Percentiles rank a stretch among this genome's conserved stretches.
These are phyloP conservation scores for Diaporthe helianthi DNA, from an alignment of 2,329 filamentous ascomycete species.

Conservation along the genomic window DNA sequence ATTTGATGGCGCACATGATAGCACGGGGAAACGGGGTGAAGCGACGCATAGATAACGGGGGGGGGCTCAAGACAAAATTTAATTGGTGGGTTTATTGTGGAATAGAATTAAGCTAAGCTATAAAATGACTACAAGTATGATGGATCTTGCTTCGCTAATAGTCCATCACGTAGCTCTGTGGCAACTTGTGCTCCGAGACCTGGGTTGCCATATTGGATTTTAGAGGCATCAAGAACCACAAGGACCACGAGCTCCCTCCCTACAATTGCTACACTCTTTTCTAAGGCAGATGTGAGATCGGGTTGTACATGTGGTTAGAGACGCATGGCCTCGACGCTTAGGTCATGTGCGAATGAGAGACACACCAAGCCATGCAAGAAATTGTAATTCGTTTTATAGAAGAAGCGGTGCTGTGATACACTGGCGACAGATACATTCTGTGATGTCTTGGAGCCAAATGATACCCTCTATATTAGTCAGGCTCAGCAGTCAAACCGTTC, in stretches of 20 bases:
- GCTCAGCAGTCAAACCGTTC: background rate
- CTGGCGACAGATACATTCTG: background rate
- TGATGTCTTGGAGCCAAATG: too few species aligned
- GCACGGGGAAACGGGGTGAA: background rate
- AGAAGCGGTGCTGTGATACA: background rate
- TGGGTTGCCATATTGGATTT: background rate
- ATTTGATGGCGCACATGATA: constrained; percentile 5
- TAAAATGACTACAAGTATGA: background rate
- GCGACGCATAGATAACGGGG: constrained; percentile 13
- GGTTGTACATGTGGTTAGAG: background rate
- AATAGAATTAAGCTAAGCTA: constrained; percentile 7
- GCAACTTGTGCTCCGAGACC: too few species aligned
- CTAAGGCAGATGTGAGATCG: background rate
- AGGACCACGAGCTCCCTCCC: background rate
- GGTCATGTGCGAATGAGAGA: background rate
- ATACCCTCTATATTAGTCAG: background rate
- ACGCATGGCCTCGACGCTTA: background rate
- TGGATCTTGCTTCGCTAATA: background rate
- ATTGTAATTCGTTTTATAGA: background rate
- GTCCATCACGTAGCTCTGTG: background rate
- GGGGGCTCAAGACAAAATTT: constrained; percentile 20
- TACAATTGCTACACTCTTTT: background rate
- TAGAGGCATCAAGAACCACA: background rate
- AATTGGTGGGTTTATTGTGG: constrained; percentile 2
- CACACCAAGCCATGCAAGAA: background rate